Base-by-base conservation (phyloP, 2,329 filamentous ascomycete species). In the Tolypocladium pustulatum region DNA sequence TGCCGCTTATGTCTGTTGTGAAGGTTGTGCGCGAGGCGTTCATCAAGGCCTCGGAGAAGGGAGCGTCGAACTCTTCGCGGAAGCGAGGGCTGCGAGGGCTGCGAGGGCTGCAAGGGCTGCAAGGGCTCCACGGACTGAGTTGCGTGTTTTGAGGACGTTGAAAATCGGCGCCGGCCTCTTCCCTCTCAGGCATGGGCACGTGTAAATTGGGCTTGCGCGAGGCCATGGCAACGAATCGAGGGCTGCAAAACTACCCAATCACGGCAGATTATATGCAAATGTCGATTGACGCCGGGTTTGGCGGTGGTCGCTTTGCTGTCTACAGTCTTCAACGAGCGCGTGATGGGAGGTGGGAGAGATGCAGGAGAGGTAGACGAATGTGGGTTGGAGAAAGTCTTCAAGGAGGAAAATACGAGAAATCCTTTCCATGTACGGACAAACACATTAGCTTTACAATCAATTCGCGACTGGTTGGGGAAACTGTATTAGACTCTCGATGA, bases 21-120 rank as follows among this genome's bases (percentile, higher is more conserved):
- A 67, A 62, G 2, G 68, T 68, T 22, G 66, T 68, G 37, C 62
- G 63, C 0, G 69, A 69, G 52, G 67, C 65, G 57, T 72, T 70
- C 61, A 72, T 61, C 36, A 74, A 65, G 9, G 66, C 67, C 61
- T 70, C 68, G 40, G 69, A 73, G 61, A 74, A 73, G 20, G 72
- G 72, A 2, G 72, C 72, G 59, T 74, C 67, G 59, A 74, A 74
- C 58, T 74, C 70, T 61, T 74, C 72, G 60, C 59, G 68, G 61
- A 74, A 74, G 37, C 71, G 69, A 17, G 72, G 72, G 57, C 68
- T 71, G 30, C 70, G 67, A 6, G 69, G 69, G 55, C 66, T 70
- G 57, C 65, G 64, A 55, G 66, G 58, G 37, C 63, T 64, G 5
- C 32, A 34, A 9, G 32, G 32, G 32, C 32, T 34, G 32, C 9